A percentile compares a stretch with the other conserved stretches of the same genome.
Evolutionary conservation across 768 basidiomycete genomes (phyloP).

Genomic region (Tylopilus sp.): DNA sequence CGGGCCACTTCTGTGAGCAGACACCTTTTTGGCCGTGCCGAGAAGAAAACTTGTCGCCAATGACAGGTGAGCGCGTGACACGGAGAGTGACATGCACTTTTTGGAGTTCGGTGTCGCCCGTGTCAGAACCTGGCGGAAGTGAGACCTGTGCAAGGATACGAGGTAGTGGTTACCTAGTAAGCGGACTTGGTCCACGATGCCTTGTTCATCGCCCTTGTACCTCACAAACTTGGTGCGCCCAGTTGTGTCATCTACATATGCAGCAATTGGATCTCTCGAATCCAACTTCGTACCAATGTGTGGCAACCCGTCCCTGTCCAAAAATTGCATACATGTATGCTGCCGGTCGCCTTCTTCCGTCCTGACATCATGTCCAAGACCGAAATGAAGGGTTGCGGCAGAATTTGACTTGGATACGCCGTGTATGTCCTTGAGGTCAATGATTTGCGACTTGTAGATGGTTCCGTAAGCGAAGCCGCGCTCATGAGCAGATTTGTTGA

Average conservation of each 20-base stretch:
- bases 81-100: slow-evolving; percentile 92
- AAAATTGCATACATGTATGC: slow-evolving; percentile 44
- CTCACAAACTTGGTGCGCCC: slow-evolving; percentile 82
- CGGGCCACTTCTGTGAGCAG: slow-evolving; percentile 98
- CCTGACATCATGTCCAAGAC: slow-evolving; percentile 73
- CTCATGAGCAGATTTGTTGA: slow-evolving; percentile 98
- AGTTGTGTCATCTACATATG: slow-evolving; percentile 83
- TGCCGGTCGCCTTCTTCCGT: slow-evolving; percentile 44
- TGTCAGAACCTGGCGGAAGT: slow-evolving; percentile 63
- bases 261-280: slow-evolving; percentile 78
- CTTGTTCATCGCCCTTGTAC: slow-evolving; percentile 94
- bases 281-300: slow-evolving; percentile 64
- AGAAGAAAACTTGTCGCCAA: slow-evolving; percentile 99
- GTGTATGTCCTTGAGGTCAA: slow-evolving; percentile 81
- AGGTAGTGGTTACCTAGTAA: slow-evolving; percentile 58
- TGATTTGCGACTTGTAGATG: slow-evolving; percentile 89
- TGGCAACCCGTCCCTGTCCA: slow-evolving; percentile 87
- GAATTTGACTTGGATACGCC: slow-evolving; percentile 58
- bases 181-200: slow-evolving; percentile 88
- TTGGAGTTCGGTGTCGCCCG: slow-evolving; percentile 83
- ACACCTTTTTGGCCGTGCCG: slow-evolving; percentile 99
- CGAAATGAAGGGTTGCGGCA: slow-evolving; percentile 82
- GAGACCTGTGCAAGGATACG: background rate
- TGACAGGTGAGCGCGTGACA: slow-evolving; percentile 92
- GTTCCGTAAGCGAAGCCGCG: slow-evolving; percentile 97